phyloP scores from a whole-genome alignment of 306 rosid genomes.

The Ormosia emarginata region DNA sequence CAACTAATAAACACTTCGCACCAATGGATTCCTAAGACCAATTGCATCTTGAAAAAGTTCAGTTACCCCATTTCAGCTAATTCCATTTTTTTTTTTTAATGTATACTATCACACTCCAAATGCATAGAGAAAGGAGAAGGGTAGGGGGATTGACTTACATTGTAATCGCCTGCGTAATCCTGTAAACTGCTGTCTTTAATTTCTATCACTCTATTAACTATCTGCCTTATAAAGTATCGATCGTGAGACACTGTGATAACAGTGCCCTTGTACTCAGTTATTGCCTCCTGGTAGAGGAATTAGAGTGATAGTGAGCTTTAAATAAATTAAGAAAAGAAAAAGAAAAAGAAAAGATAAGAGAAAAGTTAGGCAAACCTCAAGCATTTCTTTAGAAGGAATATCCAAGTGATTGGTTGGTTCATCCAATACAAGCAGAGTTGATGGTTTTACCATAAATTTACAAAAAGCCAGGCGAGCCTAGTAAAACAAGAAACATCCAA shows the following conservation, averaged over 20 bases:
- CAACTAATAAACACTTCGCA: background rate
- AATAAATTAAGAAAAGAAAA: background rate
- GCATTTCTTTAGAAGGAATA: conserved; percentile 98
- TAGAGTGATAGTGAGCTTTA: background rate
- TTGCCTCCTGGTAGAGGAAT: conserved; percentile 73
- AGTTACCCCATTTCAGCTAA: conserved; percentile 16
- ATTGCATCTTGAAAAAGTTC: background rate
- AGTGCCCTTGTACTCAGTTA: conserved; percentile 79
- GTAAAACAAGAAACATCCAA: conserved; percentile 28
- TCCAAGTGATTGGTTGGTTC: conserved; percentile 99
- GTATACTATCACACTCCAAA: background rate
- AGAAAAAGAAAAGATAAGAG: conserved; percentile 7
- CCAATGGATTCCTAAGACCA: background rate
- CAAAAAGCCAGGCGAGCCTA: conserved; percentile 97
- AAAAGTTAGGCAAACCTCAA: conserved; percentile 58
- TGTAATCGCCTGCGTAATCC: conserved; percentile 90
- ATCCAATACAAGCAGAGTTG: conserved; percentile 80
- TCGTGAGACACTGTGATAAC: conserved; percentile 95
- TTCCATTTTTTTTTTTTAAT: too few species aligned
- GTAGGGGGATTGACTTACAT: conserved; percentile 51
- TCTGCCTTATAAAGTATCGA: conserved; percentile 88
- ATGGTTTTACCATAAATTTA: conserved; percentile 96
- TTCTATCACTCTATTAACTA: conserved; percentile 92
- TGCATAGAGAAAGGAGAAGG: background rate
- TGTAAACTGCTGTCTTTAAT: conserved; percentile 65